A percentile compares a stretch with the other conserved stretches of the same genome.
Evolutionary conservation across 164 flowering plant genomes (phyloP).

Genomic region (Aristolochia fimbriata): DNA sequence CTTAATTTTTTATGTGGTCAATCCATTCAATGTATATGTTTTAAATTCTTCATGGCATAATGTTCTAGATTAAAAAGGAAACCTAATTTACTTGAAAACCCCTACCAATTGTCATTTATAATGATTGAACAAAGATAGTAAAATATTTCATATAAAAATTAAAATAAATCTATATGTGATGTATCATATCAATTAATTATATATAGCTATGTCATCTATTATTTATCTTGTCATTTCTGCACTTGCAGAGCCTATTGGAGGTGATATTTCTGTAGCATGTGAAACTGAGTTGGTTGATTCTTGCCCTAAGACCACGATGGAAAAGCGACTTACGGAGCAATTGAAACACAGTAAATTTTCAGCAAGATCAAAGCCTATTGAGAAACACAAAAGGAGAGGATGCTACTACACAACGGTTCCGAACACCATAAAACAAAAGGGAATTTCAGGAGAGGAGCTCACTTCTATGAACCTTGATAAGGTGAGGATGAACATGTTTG

Average conservation of each 20-base stretch:
- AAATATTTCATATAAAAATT: too few species aligned
- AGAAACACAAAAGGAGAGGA: constrained; percentile 29
- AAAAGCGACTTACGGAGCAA: constrained; percentile 62
- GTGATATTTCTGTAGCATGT: constrained; percentile 63
- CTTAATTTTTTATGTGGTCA: too few species aligned
- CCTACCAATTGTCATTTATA: too few species aligned
- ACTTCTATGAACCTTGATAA: constrained; percentile 90
- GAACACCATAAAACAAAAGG: constrained; percentile 58
- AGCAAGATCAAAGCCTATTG: constrained; percentile 14
- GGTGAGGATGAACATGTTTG: constrained; percentile 22
- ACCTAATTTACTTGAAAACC: too few species aligned
- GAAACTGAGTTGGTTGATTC: constrained; percentile 39
- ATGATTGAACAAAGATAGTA: too few species aligned
- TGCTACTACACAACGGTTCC: constrained; percentile 83
- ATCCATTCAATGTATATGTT: too few species aligned
- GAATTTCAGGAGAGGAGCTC: constrained; percentile 55
- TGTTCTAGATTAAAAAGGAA: too few species aligned
- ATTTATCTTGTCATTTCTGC: too few species aligned
- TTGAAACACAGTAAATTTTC: constrained; percentile 40
- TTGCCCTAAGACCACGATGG: constrained; percentile 46
- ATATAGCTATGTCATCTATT: too few species aligned
- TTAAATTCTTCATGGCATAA: too few species aligned
- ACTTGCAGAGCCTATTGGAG: constrained; percentile 76
- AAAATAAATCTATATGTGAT: too few species aligned
- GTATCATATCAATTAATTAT: too few species aligned